Base-by-base conservation (phyloP, 352 stramenopile species). In the Globisporangium sylvaticum region DNA sequence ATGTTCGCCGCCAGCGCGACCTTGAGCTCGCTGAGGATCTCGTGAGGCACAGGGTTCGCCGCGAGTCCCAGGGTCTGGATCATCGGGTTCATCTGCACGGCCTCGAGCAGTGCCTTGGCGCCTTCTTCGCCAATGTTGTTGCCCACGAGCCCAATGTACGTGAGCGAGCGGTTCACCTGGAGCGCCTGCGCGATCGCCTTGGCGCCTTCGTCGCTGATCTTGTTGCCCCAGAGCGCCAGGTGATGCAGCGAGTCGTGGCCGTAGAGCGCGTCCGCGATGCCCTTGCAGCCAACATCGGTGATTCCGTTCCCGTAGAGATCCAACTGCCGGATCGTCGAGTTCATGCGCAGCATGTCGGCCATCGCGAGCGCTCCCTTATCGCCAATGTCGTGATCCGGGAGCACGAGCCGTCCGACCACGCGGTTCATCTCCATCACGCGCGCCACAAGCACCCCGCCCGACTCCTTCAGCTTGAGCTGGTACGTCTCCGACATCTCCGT, bases 291-390 rank as follows among this genome's bases (percentile, higher is more conserved):
- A 4, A 71, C 57, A 18, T 67, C 76, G 4, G 79, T 76, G 66
- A 88, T 85, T 53, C 75, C 74, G 42, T 89, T 89, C 22, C 74
- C 77, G 24, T 75, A 63, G 9, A 88, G 64, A 44, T 87, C 78
- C 42, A 89, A 67, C 46, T 85, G 70, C 34, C 81, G 66, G 55
- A 87, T 67, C 20, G 73, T 84, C 37, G 73, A 74, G 76, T 87
- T 88, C 54, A 70, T 58, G 29, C 70, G 64, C 48, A 88, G 69
- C 80, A 87, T 87, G 34, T 77, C 78, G 31, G 74, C 78, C 75
- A 87, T 85, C 37, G 76, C 68, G 31, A 69, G 68, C 25, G 76
- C 78, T 18, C 80, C 80, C 1, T 57, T 59, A 61, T 88, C 78
- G 31, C 73, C 76, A 62, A 88, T 88, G 1, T 80, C 78, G 67